A percentile compares a stretch with the other conserved stretches of the same genome.
These are phyloP conservation scores for Benincasa hispida DNA, from an alignment of 306 rosid species.

Conservation along the genomic window DNA sequence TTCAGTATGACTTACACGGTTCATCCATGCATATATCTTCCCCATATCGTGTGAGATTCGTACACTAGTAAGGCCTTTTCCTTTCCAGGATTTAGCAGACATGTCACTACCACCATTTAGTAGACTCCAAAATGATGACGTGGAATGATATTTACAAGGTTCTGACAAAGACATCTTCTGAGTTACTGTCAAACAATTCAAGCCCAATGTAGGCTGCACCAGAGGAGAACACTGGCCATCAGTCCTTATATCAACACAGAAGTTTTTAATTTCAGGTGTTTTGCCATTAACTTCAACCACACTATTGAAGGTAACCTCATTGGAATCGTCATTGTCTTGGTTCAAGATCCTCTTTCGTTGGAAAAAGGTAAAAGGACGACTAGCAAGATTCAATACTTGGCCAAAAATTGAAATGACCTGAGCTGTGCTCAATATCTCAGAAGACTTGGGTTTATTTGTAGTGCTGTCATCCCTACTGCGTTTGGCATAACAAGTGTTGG, in stretches of 20 bases:
- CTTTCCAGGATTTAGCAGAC: conserved; percentile 23
- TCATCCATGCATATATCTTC: conserved; percentile 36
- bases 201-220: conserved; percentile 21
- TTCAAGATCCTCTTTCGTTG: conserved; percentile 22
- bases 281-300: conserved; percentile 24
- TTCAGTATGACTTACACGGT: conserved; percentile 16
- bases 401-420: conserved; percentile 52
- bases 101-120: conserved; percentile 10
- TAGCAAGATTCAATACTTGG: conserved; percentile 60
- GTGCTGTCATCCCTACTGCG: conserved; percentile 20
- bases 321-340: conserved; percentile 16
- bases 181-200: conserved; percentile 28
- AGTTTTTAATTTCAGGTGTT: conserved; percentile 13
- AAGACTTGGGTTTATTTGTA: conserved; percentile 24
- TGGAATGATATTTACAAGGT: conserved; percentile 21
- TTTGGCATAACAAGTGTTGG: conserved; percentile 17
- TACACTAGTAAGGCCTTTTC: conserved; percentile 24
- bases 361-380: conserved; percentile 39
- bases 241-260: conserved; percentile 14
- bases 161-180: conserved; percentile 35
- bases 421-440: conserved; percentile 38
- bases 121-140: conserved; percentile 37
- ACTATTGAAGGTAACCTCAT: conserved; percentile 20
- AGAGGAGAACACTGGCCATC: conserved; percentile 15
- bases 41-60: conserved; percentile 29